Percentiles rank a stretch among this genome's conserved stretches.
These are phyloP conservation scores for Amphibolis antarctica DNA, from an alignment of 106 monocot species.

Conservation along the genomic window DNA sequence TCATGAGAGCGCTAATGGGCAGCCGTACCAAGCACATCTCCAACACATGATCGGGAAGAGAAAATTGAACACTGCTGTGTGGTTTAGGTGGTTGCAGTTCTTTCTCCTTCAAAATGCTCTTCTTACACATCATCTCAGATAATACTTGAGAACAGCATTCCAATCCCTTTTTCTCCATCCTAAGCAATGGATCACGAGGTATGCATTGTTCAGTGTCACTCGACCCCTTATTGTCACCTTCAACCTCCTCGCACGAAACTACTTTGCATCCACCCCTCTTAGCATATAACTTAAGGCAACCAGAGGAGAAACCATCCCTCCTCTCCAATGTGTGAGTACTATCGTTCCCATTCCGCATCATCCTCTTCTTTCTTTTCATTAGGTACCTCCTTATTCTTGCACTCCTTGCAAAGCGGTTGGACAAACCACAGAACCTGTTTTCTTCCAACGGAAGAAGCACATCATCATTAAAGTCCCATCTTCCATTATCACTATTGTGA, in stretches of 20 bases:
- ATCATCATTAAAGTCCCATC: background rate
- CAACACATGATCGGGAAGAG: slow-evolving; percentile 63
- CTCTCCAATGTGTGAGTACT: background rate
- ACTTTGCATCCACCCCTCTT: slow-evolving; percentile 54
- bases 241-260: slow-evolving; percentile 52
- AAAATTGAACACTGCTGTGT: background rate
- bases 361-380: slow-evolving; percentile 7
- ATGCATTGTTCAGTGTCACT: slow-evolving; percentile 20
- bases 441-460: background rate
- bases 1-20: slow-evolving; percentile 35
- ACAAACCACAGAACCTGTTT: background rate
- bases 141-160: slow-evolving; percentile 2
- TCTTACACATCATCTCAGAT: slow-evolving; percentile 34
- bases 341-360: slow-evolving; percentile 4
- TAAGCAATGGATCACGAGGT: background rate
- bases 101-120: slow-evolving; percentile 27
- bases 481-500: background rate
- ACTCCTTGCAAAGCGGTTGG: slow-evolving; percentile 4
- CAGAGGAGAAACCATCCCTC: slow-evolving; percentile 9
- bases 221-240: slow-evolving; percentile 9
- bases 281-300: slow-evolving; percentile 29
- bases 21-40: slow-evolving; percentile 63
- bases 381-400: slow-evolving; percentile 26
- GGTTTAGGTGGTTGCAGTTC: slow-evolving; percentile 2
- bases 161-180: slow-evolving; percentile 13